These are phyloP conservation scores for Tetradesmus lagerheimii DNA, from an alignment of 139 green algal species.

Conservation along the genomic window DNA sequence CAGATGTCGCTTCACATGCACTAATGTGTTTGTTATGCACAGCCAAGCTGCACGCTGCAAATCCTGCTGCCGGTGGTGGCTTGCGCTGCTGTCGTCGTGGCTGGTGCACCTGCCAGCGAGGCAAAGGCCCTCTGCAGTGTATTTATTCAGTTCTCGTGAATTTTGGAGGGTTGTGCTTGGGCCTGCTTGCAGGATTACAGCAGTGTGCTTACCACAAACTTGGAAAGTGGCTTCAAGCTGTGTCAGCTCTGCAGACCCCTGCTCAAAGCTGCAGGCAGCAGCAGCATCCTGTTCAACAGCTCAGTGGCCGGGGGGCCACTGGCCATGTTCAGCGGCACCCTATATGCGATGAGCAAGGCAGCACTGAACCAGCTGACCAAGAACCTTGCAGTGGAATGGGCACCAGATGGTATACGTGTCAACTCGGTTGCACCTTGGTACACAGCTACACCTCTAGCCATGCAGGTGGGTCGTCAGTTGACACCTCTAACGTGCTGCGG, in stretches of 20 bases:
- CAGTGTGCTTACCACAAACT: conserved; percentile 82
- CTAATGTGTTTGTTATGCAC: no score
- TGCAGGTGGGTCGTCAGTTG: conserved; percentile 49
- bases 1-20: no score
- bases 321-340: conserved; percentile 67
- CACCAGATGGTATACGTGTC: conserved; percentile 82
- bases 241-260: conserved; percentile 72
- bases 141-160: no score
- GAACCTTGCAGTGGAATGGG: conserved; percentile 68
- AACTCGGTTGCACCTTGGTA: conserved; percentile 92
- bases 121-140: no score
- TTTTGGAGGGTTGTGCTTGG: no score
- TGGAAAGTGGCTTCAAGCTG: conserved; percentile 83
- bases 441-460: conserved; percentile 81
- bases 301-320: conserved; percentile 89
- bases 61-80: background rate
- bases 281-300: conserved; percentile 84
- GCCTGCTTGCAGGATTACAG: conserved; percentile 73
- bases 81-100: background rate
- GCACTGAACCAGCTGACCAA: conserved; percentile 92
- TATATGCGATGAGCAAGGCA: conserved; percentile 81
- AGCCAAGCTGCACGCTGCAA: no score
- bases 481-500: background rate
- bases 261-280: conserved; percentile 50
- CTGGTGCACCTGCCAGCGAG: no score